Evolutionary conservation across 2,329 filamentous ascomycete genomes (phyloP), one percentile per base, ranked within the genome.

Genomic region (Phyllachora maydis): DNA sequence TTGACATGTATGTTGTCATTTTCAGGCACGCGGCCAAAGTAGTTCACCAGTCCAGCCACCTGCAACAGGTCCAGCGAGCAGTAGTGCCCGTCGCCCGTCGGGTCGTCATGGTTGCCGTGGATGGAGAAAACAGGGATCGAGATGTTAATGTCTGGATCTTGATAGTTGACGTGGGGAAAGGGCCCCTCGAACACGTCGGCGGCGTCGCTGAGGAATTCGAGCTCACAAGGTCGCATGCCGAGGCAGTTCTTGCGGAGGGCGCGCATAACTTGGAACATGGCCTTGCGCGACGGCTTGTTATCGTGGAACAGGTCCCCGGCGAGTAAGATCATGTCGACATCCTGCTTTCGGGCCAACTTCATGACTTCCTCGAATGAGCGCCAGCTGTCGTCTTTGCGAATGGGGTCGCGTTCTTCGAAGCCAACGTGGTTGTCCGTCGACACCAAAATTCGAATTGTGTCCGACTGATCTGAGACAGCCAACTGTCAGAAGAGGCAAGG

Each of bases 381-480:
- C 83, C 85, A 95, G 49, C 82, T 93, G 46, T 98, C 88, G 44
- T 95, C 79, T 33, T 83, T 85, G n/a, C 88, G 79, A 30, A 88
- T 77, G 2, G 79, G 67, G 46, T 98, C 83, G 37, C 83, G 72
- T 50, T 98, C 88, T 41, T 81, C 78, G 49, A 82, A 95, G 24
- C 88, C 88, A 30, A 98, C 88, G 74, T 98, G 88, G 37, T 90
- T 95, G 46, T 98, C 88, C 10, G 85, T 95, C 18, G 88, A 74
- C 29, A 98, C 64, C 18, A 98, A 69, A 34, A 98, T 88, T 33
- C 81, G 79, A 40, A 98, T 93, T 0, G 81, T 91, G 51, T 98
- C 81, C 36, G 76, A 50, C 26, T 54, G n/a, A n/a, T n/a, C n/a
- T n/a, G n/a, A n/a, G n/a, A n/a, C 59, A 61, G 19, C 9, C 4